Base-by-base conservation (phyloP, 345 rosid genomes). In the Pugionium dolabratum region DNA sequence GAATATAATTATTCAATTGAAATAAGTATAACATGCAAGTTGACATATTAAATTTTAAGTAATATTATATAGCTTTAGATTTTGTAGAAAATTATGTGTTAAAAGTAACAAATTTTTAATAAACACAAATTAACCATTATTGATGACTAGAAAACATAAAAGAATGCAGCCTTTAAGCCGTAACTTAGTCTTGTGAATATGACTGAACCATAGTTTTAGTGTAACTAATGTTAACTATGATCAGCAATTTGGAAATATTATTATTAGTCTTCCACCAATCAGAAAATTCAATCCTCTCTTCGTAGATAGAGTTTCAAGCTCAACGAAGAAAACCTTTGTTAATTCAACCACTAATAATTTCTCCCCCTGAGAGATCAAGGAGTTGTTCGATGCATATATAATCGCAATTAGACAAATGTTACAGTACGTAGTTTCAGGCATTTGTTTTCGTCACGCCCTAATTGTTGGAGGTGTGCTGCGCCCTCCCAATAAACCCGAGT, bases 341-440 rank as follows among this genome's bases (percentile, higher is more conserved):
- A 18, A 18, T 0, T 18, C 18, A 18, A 18, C 18, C 18, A 18
- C 18, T 18, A 18, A 18, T 18, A 18, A 18, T 18, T 18, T 18
- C 18, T 18, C 18, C 18, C 18, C 18, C 18, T 18, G 18, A 18
- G 18, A 18, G 18, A 18, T 18, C 18, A 18, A 18, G 18, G 18
- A 18, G 18, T 18, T 18, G 18, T 18, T 18, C 18, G 18, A 18
- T 18, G 18, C 18, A 18, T 18, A n/a, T 26, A 53, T 35, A 66
- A 30, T 37, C 26, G 57, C 77, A 35, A 66, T 54, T 54, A 27
- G 59, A 67, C 28, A 60, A 73, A 53, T 67, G 46, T 32, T 60
- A 54, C 29, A 41, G 69, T 41, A 30, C 73, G 59, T 47, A 61
- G 47, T 60, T 61, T 67, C 53, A 54, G 77, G 69, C 68, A 48